phyloP scores from a whole-genome alignment of 2,329 filamentous ascomycete genomes.

The Gliomastix tumulicola region DNA sequence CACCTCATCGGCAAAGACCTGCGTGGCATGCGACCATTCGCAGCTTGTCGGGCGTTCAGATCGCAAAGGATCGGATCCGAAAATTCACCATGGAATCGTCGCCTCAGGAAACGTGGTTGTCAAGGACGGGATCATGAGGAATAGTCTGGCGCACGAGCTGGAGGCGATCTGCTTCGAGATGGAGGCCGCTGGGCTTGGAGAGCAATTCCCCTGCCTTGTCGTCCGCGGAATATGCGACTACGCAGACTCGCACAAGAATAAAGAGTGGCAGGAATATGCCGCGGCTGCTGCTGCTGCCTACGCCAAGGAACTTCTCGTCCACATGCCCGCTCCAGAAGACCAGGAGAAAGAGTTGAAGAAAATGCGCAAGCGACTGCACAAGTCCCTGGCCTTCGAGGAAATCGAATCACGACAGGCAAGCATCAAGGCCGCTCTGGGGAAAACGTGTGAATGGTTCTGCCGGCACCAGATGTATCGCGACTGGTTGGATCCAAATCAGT shows the following conservation, averaged over 20 bases:
- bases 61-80: background rate
- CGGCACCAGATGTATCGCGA: slow-evolving; percentile 1
- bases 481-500: slow-evolving; percentile 3
- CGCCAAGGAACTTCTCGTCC: slow-evolving; percentile 10
- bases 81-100: slow-evolving; percentile 6
- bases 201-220: slow-evolving; percentile 15
- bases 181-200: slow-evolving; percentile 6
- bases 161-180: slow-evolving; percentile 4
- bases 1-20: background rate
- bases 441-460: slow-evolving; percentile 12
- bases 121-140: background rate
- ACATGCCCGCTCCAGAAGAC: too few species aligned
- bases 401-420: slow-evolving; percentile 6
- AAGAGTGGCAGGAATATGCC: slow-evolving; percentile 16
- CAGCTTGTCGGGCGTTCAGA: background rate
- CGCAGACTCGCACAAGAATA: slow-evolving; percentile 19
- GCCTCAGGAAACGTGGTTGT: slow-evolving; percentile 6
- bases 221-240: slow-evolving; percentile 25
- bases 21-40: background rate
- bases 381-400: slow-evolving; percentile 6
- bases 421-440: slow-evolving; percentile 5
- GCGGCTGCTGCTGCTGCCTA: slow-evolving; percentile 16
- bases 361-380: slow-evolving; percentile 7
- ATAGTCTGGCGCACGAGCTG: background rate
- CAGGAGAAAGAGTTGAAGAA: too few species aligned